phyloP scores from a whole-genome alignment of 192 early-diverging fungal genomes.

The Obelidium mucronatum region DNA sequence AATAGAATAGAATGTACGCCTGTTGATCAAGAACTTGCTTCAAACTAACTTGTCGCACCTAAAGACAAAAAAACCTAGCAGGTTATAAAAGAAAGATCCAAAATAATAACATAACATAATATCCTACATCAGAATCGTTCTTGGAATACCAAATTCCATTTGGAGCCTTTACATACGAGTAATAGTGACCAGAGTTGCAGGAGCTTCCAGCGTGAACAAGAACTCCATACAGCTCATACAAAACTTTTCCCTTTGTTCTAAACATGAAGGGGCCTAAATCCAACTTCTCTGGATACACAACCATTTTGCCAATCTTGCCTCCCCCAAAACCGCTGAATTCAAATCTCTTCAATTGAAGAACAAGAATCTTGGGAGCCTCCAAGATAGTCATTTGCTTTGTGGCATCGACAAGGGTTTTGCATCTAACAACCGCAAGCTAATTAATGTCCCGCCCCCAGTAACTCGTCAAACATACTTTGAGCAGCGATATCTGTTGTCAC shows the following conservation, averaged over 20 bases:
- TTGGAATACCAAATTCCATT: slow-evolving; percentile 82
- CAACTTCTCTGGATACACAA: slow-evolving; percentile 69
- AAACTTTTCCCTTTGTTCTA: slow-evolving; percentile 9
- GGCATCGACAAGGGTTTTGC: slow-evolving; percentile 77
- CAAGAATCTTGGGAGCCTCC: slow-evolving; percentile 72
- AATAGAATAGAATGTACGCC: slow-evolving; percentile 91
- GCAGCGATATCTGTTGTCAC: slow-evolving; percentile 81
- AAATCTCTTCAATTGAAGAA: slow-evolving; percentile 88
- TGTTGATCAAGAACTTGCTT: slow-evolving; percentile 72
- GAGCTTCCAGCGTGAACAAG: slow-evolving; percentile 79
- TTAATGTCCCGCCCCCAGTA: neutral
- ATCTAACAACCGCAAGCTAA: slow-evolving; percentile 52
- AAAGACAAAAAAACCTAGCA: neutral
- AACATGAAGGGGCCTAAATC: slow-evolving; percentile 68
- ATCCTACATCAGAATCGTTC: slow-evolving; percentile 69
- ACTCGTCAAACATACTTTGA: slow-evolving; percentile 57
- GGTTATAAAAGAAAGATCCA: neutral
- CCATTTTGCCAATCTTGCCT: slow-evolving; percentile 71
- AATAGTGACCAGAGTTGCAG: slow-evolving; percentile 87
- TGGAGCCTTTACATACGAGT: slow-evolving; percentile 79
- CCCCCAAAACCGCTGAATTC: slow-evolving; percentile 58
- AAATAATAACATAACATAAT: no score
- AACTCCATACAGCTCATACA: slow-evolving; percentile 79
- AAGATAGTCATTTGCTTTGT: slow-evolving; percentile 82
- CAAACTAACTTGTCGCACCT: slow-evolving; percentile 72